Percentiles rank a stretch among this genome's conserved stretches.
phyloP scores from a whole-genome alignment of 2,329 filamentous ascomycete genomes.

The Dactylellina drechsleri region DNA sequence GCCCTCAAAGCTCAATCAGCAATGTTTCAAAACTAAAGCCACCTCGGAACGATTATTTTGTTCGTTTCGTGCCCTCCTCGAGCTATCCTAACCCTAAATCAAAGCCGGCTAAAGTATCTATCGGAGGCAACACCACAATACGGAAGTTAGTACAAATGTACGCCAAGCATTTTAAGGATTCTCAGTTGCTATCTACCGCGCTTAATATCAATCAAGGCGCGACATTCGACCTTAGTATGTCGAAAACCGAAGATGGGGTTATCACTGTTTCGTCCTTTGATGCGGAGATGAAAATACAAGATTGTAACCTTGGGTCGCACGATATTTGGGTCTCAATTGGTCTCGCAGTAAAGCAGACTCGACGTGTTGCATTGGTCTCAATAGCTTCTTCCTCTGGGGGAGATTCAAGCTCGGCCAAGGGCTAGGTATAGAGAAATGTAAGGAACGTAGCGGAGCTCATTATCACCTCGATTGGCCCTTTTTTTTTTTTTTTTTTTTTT shows the following conservation, averaged over 20 bases:
- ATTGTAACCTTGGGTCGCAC: conserved; percentile 10
- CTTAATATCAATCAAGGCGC: conserved; percentile 5
- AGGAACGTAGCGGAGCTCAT: too few relatives aligned
- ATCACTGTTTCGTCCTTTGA: conserved; percentile 4
- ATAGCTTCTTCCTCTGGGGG: too few relatives aligned
- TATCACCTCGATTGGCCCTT: too few relatives aligned
- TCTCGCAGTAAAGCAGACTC: background rate
- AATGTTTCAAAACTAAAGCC: background rate
- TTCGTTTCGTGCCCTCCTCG: conserved; percentile 21
- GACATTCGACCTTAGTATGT: conserved; percentile 21
- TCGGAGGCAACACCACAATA: conserved; percentile 12
- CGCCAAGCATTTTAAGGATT: conserved; percentile 20
- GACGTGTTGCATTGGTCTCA: background rate
- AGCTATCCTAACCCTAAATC: background rate
- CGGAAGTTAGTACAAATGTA: conserved; percentile 29
- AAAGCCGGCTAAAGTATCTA: conserved; percentile 19
- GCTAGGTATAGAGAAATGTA: background rate
- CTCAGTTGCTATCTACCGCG: background rate
- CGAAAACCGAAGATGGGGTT: conserved; percentile 19
- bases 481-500: too few relatives aligned
- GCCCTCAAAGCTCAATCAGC: background rate
- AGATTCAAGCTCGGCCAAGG: background rate
- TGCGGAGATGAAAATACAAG: conserved; percentile 17
- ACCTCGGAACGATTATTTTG: background rate
- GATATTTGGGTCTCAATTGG: conserved; percentile 45